Conservation (phyloP, 768 basidiomycete species). For the Fibroporia radiculosa region DNA sequence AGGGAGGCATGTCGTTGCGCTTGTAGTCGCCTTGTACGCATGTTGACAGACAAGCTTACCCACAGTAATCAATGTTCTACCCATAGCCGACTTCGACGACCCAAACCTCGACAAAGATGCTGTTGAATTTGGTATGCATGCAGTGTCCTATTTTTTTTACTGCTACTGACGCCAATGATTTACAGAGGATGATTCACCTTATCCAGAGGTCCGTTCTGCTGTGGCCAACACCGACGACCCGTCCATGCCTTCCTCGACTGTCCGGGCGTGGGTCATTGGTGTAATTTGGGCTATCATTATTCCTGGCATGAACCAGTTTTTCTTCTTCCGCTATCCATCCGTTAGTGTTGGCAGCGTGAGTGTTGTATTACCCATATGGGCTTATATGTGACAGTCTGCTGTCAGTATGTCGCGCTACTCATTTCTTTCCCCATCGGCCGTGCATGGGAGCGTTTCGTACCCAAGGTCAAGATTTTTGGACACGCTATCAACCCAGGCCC, state of each 20-base stretch:
- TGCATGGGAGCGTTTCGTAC: conserved; percentile 44
- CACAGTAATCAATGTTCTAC: conserved; percentile 4
- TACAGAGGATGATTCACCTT: conserved; percentile 21
- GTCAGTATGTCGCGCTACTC: conserved; percentile 60
- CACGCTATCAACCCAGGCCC: conserved; percentile 65
- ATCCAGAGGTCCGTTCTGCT: conserved; percentile 29
- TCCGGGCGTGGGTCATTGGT: conserved; percentile 37
- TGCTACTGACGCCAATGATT: background rate
- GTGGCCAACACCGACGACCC: conserved; percentile 63
- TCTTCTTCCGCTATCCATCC: conserved; percentile 69
- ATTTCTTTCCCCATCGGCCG: conserved; percentile 64
- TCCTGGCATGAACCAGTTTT: conserved; percentile 65
- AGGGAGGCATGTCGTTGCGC: conserved; percentile 12
- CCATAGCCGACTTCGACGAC: conserved; percentile 23
- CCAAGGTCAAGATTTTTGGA: conserved; percentile 50
- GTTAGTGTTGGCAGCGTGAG: conserved; percentile 47
- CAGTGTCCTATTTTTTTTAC: background rate
- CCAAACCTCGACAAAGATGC: conserved; percentile 28
- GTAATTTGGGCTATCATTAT: conserved; percentile 46
- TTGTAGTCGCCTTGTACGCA: background rate
- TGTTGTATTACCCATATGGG: conserved; percentile 3
- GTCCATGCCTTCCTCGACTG: conserved; percentile 45
- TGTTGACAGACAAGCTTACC: background rate
- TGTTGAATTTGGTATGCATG: conserved; percentile 15
- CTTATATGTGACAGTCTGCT: background rate